Base-by-base conservation (phyloP, 139 green algal genomes). In the Dunaliella primolecta region DNA sequence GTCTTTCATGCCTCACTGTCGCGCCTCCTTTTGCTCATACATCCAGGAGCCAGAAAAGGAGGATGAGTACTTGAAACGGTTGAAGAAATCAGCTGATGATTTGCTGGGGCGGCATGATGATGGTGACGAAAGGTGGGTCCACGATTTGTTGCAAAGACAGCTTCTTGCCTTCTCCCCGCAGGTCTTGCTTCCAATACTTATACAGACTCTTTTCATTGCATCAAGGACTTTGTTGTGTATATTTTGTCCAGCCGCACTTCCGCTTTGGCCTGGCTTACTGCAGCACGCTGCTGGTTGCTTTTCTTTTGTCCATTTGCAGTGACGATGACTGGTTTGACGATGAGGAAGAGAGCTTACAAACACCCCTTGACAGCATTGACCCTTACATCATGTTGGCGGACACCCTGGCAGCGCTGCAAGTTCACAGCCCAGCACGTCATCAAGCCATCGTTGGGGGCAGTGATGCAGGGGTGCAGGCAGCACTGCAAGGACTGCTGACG, bases 301-400 rank as follows among this genome's bases (percentile, higher is more conserved):
- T n/a, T n/a, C n/a, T n/a, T n/a, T n/a, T n/a, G n/a, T n/a, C n/a
- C n/a, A n/a, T 77, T 31, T 21, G 7, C 29, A 32, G 71, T 77
- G 71, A 32, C 36, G 84, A 85, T 38, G 85, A 89, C 34, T 85
- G 89, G 80, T 91, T 86, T 31, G 89, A 85, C 32, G 88, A 91
- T 70, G 87, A 90, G 55, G 88, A 91, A 75, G 85, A 89, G 80
- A 83, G 83, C 33, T 3, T 80, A 56, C 55, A 87, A 35, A 93
- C 88, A 0, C 91, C 95, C 1, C 85, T 97, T 29, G 93, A 96
- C 37, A 81, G 88, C 24, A 85, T 96, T 15, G 92, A 96, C 75
- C 90, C 93, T 34, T 97, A 93, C 75, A 55, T 91, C 30, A 56
- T 83, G 0, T 94, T 98, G 74, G 87, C 89, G 3, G 91, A 96